These are phyloP conservation scores for Xylaria sp. DNA, from an alignment of 2,329 filamentous ascomycete species.

Conservation along the genomic window DNA sequence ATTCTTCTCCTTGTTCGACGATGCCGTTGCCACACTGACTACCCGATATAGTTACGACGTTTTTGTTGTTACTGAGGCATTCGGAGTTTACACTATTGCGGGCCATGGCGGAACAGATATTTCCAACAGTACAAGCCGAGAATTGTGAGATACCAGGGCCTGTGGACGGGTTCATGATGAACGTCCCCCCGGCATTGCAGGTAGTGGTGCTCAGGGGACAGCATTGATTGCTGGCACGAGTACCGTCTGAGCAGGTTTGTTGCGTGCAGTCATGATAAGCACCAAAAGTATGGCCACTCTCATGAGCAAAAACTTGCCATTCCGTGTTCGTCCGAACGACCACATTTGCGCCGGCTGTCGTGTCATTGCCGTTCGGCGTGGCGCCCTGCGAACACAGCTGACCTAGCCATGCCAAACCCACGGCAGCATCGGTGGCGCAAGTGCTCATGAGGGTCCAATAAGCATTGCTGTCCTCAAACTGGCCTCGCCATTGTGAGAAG, in stretches of 20 bases:
- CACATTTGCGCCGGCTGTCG: conserved; percentile 80
- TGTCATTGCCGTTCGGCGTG: conserved; percentile 54
- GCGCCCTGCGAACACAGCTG: conserved; percentile 68
- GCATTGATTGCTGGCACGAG: conserved; percentile 54
- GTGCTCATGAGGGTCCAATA: conserved; percentile 89
- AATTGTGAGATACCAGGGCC: conserved; percentile 67
- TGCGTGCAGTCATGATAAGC: conserved; percentile 87
- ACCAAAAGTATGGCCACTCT: conserved; percentile 90
- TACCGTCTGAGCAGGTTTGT: conserved; percentile 59
- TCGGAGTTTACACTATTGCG: conserved; percentile 67
- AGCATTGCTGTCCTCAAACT: conserved; percentile 71
- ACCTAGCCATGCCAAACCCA: conserved; percentile 89
- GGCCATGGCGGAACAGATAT: conserved; percentile 82
- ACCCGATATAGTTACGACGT: conserved; percentile 73
- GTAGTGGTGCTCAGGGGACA: conserved; percentile 65
- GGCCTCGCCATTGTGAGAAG: conserved; percentile 84
- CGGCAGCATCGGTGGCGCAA: conserved; percentile 75
- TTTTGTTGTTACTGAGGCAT: conserved; percentile 81
- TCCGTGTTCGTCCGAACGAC: conserved; percentile 77
- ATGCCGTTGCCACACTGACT: conserved; percentile 95
- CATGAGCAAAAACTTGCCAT: conserved; percentile 95
- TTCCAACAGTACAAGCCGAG: conserved; percentile 84
- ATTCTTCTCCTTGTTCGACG: conserved; percentile 89
- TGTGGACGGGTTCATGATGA: conserved; percentile 95
- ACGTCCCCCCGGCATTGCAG: conserved; percentile 73